Base-by-base conservation (phyloP, 805 yeast species). In the Geotrichum ghanense region DNA sequence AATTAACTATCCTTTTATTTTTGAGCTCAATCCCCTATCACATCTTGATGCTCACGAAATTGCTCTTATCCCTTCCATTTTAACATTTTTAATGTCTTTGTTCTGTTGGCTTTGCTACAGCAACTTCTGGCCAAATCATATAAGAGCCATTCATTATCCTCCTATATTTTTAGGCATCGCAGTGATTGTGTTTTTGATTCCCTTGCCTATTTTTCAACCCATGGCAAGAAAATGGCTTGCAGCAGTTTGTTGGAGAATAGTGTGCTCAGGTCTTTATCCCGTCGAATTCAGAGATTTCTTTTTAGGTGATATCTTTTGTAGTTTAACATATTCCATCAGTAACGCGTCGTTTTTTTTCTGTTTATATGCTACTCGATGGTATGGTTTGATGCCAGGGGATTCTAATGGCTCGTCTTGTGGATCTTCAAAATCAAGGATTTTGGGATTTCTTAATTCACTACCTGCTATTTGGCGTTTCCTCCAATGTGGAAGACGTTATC, bases 251-350 rank as follows among this genome's bases (percentile, higher is more conserved):
- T 75, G 89, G 72, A 71, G 98, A 57, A 66, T 92, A 43, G 25
- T 81, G 0, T 69, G 84, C 7, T 83, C 95, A 1, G 97, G 97
- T 0, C 69, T 88, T 39, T 92, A 82, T 57, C 96, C 97, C 0
- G 97, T 92, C 46, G 97, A 90, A 65, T 92, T 92, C 60, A 73
- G 89, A 48, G 98, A 92, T 64, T 90, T 92, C 70, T 87, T 86
- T 61, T 52, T 90, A 42, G 98, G 97, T 19, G 98, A 92, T 63
- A 80, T 92, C 24, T 69, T 90, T 45, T 84, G 95, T 63, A 83
- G 95, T 23, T 69, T 92, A 56, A 84, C 95, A 1, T 92, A 92
- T 64, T 75, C 96, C 0, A 69, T 87, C 68, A 83, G 95, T 3
- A 90, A 89, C 54, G 65, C 85, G 41, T 83, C 94, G 1, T 76